Base-by-base conservation (phyloP, 257 asterid species). In the Ballota nigra region DNA sequence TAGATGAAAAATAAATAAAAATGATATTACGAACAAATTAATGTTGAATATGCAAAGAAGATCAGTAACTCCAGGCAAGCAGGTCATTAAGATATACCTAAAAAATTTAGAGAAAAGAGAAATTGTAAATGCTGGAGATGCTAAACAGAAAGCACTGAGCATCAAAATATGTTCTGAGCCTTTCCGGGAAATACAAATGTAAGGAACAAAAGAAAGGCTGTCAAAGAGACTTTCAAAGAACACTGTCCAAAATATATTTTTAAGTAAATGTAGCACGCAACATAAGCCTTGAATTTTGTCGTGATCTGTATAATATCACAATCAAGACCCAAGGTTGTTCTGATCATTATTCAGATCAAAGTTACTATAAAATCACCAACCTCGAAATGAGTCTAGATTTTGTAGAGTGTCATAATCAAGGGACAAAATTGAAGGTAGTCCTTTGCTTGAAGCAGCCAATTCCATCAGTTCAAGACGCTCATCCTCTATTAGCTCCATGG, bases 381-480 rank as follows among this genome's bases (percentile, higher is more conserved):
- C 98, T 83, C 95, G 84, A 80, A 83, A 95, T 2, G 74, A 68
- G 63, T 95, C 99, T 11, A 95, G 98, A 82, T 86, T 88, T 72
- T 95, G 98, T 74, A 92, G 66, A n/a, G 96, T 80, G 72, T 88
- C 92, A 79, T 84, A 90, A 83, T 90, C 96, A 79, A 95, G 98
- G 66, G 97, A 85, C 55, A 83, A 81, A 60, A 95, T 82, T 53
- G 99, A 95, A 58, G 96, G 85, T 47, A 95, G 77, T 56, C 96
- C 96, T 83, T 87, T 95, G 85, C 89, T 86, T 57, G 89, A 80
- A 75, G 98, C 96, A 77, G 98, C 98, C 82, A 95, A 76, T 72
- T 95, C 99, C 99, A 95, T 95, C 53, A 95, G 83, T 73, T 95
- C 99, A 40, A 95, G 85, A 18, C 99, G 98, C 77, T 95, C 99